Base-by-base conservation (phyloP, 345 rosid species). In the Eucalyptus marginata region DNA sequence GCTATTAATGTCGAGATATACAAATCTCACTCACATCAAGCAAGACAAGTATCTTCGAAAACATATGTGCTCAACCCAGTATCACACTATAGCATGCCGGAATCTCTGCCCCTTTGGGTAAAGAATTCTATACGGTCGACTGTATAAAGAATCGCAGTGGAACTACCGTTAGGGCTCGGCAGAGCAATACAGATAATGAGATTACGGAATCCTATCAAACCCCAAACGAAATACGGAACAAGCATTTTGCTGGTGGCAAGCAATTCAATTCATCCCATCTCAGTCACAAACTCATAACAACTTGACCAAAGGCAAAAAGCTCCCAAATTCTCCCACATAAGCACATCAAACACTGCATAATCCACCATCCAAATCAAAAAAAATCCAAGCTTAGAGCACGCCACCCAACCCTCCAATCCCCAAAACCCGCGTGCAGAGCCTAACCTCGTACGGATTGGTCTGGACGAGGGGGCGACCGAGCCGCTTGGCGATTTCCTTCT, bases 371-470 rank as follows among this genome's bases (percentile, higher is more conserved):
- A 86, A 86, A 13, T 20, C 46, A 20, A 2, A 10, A 71, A 71
- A 1, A 14, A 40, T 2, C 3, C 24, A 22, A 10, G 14, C 46
- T 76, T 2, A 76, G 46, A 76, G 25, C 15, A 36, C 1, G 7
- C 83, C 83, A 76, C 83, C 47, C 12, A 76, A 76, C 12, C 46
- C 44, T 87, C 66, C 27, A 88, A 79, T 25, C 51, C 51, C n/a
- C 68, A 12, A 12, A 71, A 24, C 59, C 59, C 4, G 13, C 43
- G 31, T 0, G 68, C 50, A 86, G 33, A 7, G 49, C 13, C 64
- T 17, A n/a, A 94, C 99, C 99, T 98, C 99, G 88, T 97, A 97
- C 6, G 99, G 97, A 92, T 93, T 96, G 92, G 99, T 98, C 16
- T 95, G 93, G 85, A 98, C 54, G 24, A 98, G 95, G 91, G 99